These are phyloP conservation scores for Harringtonia aguacate DNA, from an alignment of 2,329 filamentous ascomycete genomes.

Conservation along the genomic window DNA sequence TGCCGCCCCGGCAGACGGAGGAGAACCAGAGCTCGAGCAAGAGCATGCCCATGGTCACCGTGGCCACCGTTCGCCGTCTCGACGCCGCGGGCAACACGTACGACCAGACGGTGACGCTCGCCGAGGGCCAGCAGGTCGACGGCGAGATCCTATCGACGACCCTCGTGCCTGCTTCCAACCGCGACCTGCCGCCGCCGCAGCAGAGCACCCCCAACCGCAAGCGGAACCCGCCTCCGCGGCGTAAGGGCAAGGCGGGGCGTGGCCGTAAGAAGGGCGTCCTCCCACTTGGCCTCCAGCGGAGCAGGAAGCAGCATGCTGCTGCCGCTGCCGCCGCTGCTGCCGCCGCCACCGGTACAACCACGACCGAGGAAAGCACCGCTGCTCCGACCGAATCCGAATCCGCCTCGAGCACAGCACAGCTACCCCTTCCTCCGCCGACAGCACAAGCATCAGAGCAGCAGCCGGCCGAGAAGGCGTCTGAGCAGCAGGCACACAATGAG, in stretches of 20 bases:
- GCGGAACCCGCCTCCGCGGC: slow-evolving; percentile 65
- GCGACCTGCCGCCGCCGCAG: slow-evolving; percentile 36
- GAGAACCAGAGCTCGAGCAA: slow-evolving; percentile 26
- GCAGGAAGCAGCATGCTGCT: slow-evolving; percentile 2
- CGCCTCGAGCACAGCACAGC: background rate
- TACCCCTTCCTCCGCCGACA: too few relatives aligned
- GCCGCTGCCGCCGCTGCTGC: slow-evolving; percentile 7
- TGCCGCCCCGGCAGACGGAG: slow-evolving; percentile 35
- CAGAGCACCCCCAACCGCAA: slow-evolving; percentile 36
- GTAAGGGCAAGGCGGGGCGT: slow-evolving; percentile 61
- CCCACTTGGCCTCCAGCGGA: slow-evolving; percentile 15
- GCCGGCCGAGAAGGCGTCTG: background rate
- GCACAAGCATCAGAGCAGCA: background rate
- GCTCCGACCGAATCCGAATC: background rate
- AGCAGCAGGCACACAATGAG: background rate
- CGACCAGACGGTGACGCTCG: slow-evolving; percentile 72
- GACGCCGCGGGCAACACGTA: slow-evolving; percentile 74
- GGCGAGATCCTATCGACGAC: slow-evolving; percentile 65
- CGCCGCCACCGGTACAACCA: slow-evolving; percentile 3
- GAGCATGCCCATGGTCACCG: slow-evolving; percentile 53
- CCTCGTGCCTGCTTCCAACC: slow-evolving; percentile 35
- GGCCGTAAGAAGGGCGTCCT: slow-evolving; percentile 72
- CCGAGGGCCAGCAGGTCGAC: slow-evolving; percentile 68
- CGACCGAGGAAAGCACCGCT: background rate
- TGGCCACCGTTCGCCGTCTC: slow-evolving; percentile 67